Base-by-base conservation (phyloP, 108 stramenopile species). In the Phaeodactylum tricornutum region DNA sequence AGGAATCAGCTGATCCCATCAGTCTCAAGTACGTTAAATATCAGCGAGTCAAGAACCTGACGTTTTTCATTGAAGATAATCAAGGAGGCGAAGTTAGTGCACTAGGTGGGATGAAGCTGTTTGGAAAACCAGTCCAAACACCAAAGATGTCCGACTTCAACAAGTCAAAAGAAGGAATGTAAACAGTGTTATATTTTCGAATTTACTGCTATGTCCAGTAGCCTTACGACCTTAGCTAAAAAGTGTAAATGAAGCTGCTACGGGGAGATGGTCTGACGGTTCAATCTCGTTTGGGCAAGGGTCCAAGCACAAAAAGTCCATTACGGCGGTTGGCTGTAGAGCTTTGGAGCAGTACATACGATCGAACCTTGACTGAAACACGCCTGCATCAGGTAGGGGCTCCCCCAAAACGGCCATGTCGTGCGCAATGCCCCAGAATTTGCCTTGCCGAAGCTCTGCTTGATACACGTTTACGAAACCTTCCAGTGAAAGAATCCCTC, bases 351-450 rank as follows among this genome's bases (percentile, higher is more conserved):
- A 84, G 45, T 92, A 95, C 53, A 95, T 83, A 31, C 88, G 75
- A 55, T 95, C 93, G 59, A 81, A 92, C 11, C 93, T 57, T 15
- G 84, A 81, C 16, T 66, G 43, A 55, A 92, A 95, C 8, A 75
- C 47, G n/a, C 84, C 78, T 2, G 39, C 59, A 16, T 79, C 79
- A 11, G 77, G 77, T 9, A 91, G 66, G 12, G 89, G 83, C 36
- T 89, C 81, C 15, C 72, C 82, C 38, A 87, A 43, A 2, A 73
- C 59, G 22, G 75, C 72, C 42, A 92, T 74, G 68, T 95, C 93
- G 67, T 92, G 79, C 16, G 82, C 81, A 38, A 95, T 86, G 4
- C 89, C 87, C 93, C 93, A 95, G 43, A 91, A 91, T 55, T 95
- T 95, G n/a, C 93, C 93, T 50, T 72, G 67, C 23, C 67, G 57